Percentiles rank a stretch among this genome's conserved stretches.
These are phyloP conservation scores for Phytopythium kandeliae DNA, from an alignment of 352 stramenopile genomes.

Conservation along the genomic window DNA sequence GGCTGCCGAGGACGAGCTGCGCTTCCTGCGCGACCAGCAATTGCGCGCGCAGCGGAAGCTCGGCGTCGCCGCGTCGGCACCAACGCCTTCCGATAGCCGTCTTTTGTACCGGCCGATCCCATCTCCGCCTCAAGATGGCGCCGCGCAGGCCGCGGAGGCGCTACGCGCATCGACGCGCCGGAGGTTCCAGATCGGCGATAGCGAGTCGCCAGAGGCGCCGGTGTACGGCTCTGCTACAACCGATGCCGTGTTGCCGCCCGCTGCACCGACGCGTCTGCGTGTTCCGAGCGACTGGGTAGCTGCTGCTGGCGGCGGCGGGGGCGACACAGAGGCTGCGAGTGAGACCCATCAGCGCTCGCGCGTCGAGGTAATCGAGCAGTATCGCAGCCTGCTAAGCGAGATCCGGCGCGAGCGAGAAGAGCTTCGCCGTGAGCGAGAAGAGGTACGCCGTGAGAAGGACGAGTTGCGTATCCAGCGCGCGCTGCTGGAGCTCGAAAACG, in stretches of 20 bases:
- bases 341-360: conserved; percentile 15
- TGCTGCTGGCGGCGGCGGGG: not conserved
- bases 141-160: conserved; percentile 9
- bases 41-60: conserved; percentile 51
- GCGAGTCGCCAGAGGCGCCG: conserved; percentile 5
- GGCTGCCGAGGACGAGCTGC: conserved; percentile 42
- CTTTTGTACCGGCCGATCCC: conserved; percentile 13
- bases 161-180: conserved; percentile 6
- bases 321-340: not conserved
- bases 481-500: conserved; percentile 69
- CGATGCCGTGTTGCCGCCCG: conserved; percentile 16
- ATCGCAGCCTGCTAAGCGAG: conserved; percentile 51
- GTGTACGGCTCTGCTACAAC: no score
- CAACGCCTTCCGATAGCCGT: conserved; percentile 4
- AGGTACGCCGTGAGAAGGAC: conserved; percentile 61
- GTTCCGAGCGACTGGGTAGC: conserved; percentile 5
- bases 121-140: conserved; percentile 6
- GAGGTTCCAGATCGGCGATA: conserved; percentile 12
- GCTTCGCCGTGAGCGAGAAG: conserved; percentile 61
- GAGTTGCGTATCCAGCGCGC: conserved; percentile 63
- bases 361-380: conserved; percentile 49
- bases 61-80: conserved; percentile 13
- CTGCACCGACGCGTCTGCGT: conserved; percentile 15
- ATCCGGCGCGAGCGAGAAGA: conserved; percentile 73
- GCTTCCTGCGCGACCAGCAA: conserved; percentile 49